Base-by-base conservation (phyloP, 2,329 filamentous ascomycete species). In the Sporothrix variecibatus region DNA sequence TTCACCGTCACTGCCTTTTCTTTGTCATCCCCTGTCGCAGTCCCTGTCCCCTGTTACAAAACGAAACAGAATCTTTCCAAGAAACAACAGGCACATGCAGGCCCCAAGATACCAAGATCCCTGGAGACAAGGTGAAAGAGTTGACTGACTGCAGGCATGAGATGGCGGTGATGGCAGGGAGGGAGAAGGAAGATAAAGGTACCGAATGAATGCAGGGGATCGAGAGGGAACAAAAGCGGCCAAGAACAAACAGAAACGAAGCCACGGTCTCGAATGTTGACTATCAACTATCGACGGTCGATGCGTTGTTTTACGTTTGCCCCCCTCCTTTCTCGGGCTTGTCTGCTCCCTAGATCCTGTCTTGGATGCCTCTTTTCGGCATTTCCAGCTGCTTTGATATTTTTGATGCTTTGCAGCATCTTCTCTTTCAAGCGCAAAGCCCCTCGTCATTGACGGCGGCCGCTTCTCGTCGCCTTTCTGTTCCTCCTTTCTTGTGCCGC, bases 311-410 rank as follows among this genome's bases (percentile, higher is more conserved):
- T 49, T 68, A 26, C 12, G n/a, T 20, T 28, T 28, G 5, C 4
- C 15, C 23, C 38, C 12, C 38, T 65, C 38, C 34, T 43, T 11
- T 68, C 43, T 28, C 43, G n/a, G n/a, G n/a, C 38, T 26, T 40
- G 23, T 12, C 12, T 53, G 8, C 51, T 56, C 51, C 51, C 51
- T 56, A 12, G 9, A 56, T 20, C 62, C 23, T 67, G 62, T 28
- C n/a, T 67, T 46, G 62, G 38, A 67, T 67, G 62, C 62, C 62
- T 67, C 62, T 67, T 67, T 67, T 64, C 62, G 38, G 62, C 62
- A 65, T 43, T 15, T 67, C 26, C 56, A 43, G 62, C 40, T 26
- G 43, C 9, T 31, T 23, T 9, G 15, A 34, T 34, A 34, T 34
- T 8, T 12, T 31, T n/a, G 26, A 46, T 43, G 38, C 40, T 2